phyloP scores from a whole-genome alignment of 805 yeast genomes.

The Kodamaea fukazawae region DNA sequence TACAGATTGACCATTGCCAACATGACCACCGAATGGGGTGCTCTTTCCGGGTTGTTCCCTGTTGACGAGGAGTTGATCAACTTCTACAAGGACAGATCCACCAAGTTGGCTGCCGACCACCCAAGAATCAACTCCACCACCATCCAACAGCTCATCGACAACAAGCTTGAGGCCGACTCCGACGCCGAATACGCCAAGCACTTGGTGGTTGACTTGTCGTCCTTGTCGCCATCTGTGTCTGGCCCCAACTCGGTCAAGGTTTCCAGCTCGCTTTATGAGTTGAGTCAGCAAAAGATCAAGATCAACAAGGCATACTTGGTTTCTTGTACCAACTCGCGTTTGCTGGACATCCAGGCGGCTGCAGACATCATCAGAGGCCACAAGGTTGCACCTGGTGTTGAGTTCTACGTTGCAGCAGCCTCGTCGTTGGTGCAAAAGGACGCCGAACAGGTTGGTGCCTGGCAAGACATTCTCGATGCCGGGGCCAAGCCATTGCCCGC shows the following conservation, averaged over 20 bases:
- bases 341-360: conserved; percentile 91
- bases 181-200: conserved; percentile 90
- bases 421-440: conserved; percentile 89
- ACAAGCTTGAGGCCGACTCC: conserved; percentile 53
- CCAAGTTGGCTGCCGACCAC: conserved; percentile 65
- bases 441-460: conserved; percentile 88
- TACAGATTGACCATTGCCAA: conserved; percentile 91
- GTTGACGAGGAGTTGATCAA: conserved; percentile 74
- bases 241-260: conserved; percentile 98
- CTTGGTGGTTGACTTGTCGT: conserved; percentile 71
- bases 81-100: conserved; percentile 65
- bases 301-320: conserved; percentile 94
- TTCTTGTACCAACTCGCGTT: conserved; percentile 95
- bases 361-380: conserved; percentile 82
- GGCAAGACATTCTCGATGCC: conserved; percentile 85
- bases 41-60: conserved; percentile 95
- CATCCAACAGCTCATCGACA: conserved; percentile 49
- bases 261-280: conserved; percentile 71
- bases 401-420: conserved; percentile 97
- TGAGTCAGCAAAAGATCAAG: conserved; percentile 68
- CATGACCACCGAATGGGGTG: conserved; percentile 99
- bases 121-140: conserved; percentile 73
- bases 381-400: conserved; percentile 84
- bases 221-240: conserved; percentile 83
- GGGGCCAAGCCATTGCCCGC: conserved; percentile 96